Evolutionary conservation across 495 filamentous ascomycete species (phyloP).

Genomic region (Aspergillus panamensis): DNA sequence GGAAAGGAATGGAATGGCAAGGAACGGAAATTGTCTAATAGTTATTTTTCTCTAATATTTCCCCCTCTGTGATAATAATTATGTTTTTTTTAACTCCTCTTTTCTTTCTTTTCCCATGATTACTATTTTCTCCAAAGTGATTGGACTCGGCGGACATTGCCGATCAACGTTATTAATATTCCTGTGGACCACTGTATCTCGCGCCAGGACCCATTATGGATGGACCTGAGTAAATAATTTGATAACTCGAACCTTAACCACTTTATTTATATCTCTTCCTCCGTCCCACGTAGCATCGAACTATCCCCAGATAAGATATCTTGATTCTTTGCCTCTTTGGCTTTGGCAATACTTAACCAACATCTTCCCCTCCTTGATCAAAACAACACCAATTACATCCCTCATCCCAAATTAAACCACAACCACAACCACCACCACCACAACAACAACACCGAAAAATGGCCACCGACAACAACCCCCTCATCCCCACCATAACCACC

Average conservation of each 20-base stretch:
- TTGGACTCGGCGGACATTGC: not conserved
- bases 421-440: not conserved
- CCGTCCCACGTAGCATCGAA: too few relatives aligned
- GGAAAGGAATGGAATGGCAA: slow-evolving; percentile 15
- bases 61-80: slow-evolving; percentile 10
- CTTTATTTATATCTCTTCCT: not conserved
- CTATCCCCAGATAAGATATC: too few relatives aligned
- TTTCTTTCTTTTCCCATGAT: not conserved
- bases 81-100: not conserved
- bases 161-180: not conserved
- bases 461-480: not conserved
- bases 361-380: not conserved
- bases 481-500: slow-evolving; percentile 42
- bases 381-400: not conserved
- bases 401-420: not conserved
- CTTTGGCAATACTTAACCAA: not conserved
- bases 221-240: not conserved
- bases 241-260: not conserved
- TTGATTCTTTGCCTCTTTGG: too few relatives aligned
- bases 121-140: not conserved
- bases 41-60: slow-evolving; percentile 6
- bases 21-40: slow-evolving; percentile 16
- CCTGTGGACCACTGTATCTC: not conserved
- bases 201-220: not conserved
- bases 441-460: not conserved